Base-by-base conservation (phyloP, 2,329 filamentous ascomycete species). In the Ophiostoma himal-ulmi region DNA sequence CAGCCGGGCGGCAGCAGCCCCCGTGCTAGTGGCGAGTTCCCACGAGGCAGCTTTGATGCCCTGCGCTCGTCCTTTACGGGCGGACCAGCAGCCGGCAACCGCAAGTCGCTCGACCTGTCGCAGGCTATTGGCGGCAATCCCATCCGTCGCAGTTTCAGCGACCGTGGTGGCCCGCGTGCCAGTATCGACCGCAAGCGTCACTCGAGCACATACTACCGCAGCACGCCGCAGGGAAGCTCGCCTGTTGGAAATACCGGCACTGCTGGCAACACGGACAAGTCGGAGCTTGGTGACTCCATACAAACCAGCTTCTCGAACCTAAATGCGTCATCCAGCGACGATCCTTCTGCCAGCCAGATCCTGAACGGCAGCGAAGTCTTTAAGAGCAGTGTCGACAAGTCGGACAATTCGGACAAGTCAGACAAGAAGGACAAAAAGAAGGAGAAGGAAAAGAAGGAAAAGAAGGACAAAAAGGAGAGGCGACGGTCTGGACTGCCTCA, bases 301-400 rank as follows among this genome's bases (percentile, higher is more conserved):
- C 77, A 77, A 71, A 76, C 77, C 7, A 80, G 89, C 76, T 79
- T 91, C 70, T 94, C 91, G 0, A 92, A 88, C 2, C 82, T 89
- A 41, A 83, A 90, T 1, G 83, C 88, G 4, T 91, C 91, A 3
- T 89, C 88, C 0, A 87, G 86, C 69, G 91, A 94, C 60, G 92
- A 94, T 71, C 89, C 90, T 67, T 96, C 94, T 3, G 94, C 92
- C 2, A 98, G 94, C 77, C 93, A 97, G 78, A 97, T 98, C 52
- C 81, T 99, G 10, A 86, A 88, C 69, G 88, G 91, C 44, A 97
- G 93, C 75, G 92, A 95, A 75, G 91, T 97, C 10, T 98, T 99
- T 76, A 89, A 91, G 74, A 89, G 89, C 36, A 91, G 90, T 0
- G 86, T 93, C 8, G 26, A 64, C 34, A 64, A 64, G 60, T 14